Evolutionary conservation across 805 yeast genomes (phyloP).

Genomic region (Yamadazyma sp.): DNA sequence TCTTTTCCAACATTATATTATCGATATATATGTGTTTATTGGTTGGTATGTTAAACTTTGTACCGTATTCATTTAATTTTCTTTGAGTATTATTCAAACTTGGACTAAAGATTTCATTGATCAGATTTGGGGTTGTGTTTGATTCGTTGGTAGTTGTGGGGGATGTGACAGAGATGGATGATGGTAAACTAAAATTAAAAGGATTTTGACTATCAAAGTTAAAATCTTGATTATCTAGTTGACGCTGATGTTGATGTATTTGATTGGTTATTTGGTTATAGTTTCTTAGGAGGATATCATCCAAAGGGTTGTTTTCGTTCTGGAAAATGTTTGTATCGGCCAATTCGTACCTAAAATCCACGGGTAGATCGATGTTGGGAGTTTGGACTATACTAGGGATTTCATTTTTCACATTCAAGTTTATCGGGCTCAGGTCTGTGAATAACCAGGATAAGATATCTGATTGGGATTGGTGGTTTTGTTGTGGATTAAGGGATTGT

Average conservation of each 20-base stretch:
- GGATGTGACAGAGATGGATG: conserved; percentile 28
- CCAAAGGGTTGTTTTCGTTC: conserved; percentile 37
- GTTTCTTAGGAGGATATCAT: conserved; percentile 26
- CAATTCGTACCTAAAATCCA: conserved; percentile 19
- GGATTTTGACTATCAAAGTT: conserved; percentile 6
- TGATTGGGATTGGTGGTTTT: conserved; percentile 27
- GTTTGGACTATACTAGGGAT: neutral
- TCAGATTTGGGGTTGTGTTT: conserved; percentile 5
- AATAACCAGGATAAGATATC: conserved; percentile 42
- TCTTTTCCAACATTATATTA: conserved; percentile 30
- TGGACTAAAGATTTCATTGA: conserved; percentile 9
- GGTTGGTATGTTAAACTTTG: conserved; percentile 19
- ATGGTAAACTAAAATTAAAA: conserved; percentile 15
- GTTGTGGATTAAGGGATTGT: too few relatives aligned
- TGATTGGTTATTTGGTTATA: conserved; percentile 7
- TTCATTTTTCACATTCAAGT: neutral
- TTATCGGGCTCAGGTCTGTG: conserved; percentile 24
- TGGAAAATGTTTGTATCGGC: conserved; percentile 38
- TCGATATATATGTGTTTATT: conserved; percentile 40
- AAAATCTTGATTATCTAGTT: neutral
- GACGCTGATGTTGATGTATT: neutral
- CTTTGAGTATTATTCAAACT: conserved; percentile 2
- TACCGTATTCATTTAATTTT: conserved; percentile 11
- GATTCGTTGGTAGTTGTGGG: conserved; percentile 27
- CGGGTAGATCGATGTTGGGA: neutral